These are phyloP conservation scores for Raphanus sativus DNA, from an alignment of 345 rosid genomes.

Conservation along the genomic window DNA sequence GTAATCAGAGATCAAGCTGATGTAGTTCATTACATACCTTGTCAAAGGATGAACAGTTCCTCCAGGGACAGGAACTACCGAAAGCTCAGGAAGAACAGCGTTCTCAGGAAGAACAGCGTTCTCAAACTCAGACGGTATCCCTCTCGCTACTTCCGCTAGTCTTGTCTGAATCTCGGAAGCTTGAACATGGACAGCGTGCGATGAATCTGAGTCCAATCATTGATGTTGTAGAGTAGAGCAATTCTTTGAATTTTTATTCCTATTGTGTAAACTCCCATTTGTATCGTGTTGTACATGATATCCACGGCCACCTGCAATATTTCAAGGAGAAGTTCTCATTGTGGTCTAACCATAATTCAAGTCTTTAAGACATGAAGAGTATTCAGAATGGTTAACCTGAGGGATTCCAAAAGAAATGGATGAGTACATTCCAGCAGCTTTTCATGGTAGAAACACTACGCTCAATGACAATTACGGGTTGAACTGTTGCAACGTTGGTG, in stretches of 20 bases:
- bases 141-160: slow-evolving; percentile 79
- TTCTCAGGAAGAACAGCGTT: slow-evolving; percentile 69
- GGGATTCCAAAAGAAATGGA: slow-evolving; percentile 73
- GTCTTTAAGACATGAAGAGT: not conserved
- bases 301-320: slow-evolving; percentile 46
- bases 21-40: no score
- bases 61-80: slow-evolving; percentile 72
- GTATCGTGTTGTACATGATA: no score
- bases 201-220: slow-evolving; percentile 69
- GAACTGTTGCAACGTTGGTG: slow-evolving; percentile 63
- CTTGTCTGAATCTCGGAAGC: slow-evolving; percentile 79
- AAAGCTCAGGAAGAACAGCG: no score
- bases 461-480: slow-evolving; percentile 60
- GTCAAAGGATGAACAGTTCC: slow-evolving; percentile 92
- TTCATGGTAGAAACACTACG: slow-evolving; percentile 84
- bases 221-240: slow-evolving; percentile 43
- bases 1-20: no score
- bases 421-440: slow-evolving; percentile 86
- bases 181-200: slow-evolving; percentile 61
- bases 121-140: slow-evolving; percentile 83
- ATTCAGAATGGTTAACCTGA: slow-evolving; percentile 44
- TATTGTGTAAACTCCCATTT: no score
- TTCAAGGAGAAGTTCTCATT: not conserved
- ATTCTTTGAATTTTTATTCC: slow-evolving; percentile 30
- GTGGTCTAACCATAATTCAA: not conserved